Conservation (phyloP, 2,329 filamentous ascomycete species). For the Fusarium sp. region DNA sequence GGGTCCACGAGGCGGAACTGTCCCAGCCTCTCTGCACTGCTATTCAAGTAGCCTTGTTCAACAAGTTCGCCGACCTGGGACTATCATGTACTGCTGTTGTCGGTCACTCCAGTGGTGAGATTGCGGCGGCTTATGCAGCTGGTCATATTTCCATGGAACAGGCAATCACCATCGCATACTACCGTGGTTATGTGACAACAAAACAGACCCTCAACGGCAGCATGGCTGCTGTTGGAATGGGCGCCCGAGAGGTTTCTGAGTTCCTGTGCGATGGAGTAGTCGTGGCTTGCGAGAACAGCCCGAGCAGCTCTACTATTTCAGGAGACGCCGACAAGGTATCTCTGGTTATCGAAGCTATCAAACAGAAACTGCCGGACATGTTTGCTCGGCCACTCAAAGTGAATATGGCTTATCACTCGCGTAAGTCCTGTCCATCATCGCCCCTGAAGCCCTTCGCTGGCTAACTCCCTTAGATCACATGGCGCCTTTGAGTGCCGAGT, state of each 20-base stretch:
- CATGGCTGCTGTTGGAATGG: conserved; percentile 26
- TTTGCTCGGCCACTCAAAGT: conserved; percentile 11
- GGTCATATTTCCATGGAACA: conserved; percentile 8
- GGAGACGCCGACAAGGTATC: conserved; percentile 1
- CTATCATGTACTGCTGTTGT: background rate
- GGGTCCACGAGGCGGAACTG: background rate
- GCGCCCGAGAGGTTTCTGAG: background rate
- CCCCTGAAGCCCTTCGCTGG: background rate
- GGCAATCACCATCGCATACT: conserved; percentile 12
- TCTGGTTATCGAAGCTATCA: conserved; percentile 4
- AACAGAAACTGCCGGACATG: background rate
- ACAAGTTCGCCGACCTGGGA: background rate
- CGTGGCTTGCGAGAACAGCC: conserved; percentile 26
- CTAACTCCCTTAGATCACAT: conserved; percentile 45
- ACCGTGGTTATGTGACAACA: conserved; percentile 11
- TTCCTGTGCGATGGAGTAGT: background rate
- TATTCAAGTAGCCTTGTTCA: conserved; percentile 12
- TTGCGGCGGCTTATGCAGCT: conserved; percentile 18
- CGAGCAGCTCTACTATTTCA: conserved; percentile 8
- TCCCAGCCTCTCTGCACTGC: conserved; percentile 27
- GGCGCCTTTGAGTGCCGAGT: background rate
- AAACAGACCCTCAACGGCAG: background rate
- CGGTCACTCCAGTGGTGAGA: conserved; percentile 31
- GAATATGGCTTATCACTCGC: conserved; percentile 20
- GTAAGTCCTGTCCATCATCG: background rate